A percentile compares a stretch with the other conserved stretches of the same genome.
Evolutionary conservation across 805 yeast genomes (phyloP).

Genomic region (Suhomyces sp.): DNA sequence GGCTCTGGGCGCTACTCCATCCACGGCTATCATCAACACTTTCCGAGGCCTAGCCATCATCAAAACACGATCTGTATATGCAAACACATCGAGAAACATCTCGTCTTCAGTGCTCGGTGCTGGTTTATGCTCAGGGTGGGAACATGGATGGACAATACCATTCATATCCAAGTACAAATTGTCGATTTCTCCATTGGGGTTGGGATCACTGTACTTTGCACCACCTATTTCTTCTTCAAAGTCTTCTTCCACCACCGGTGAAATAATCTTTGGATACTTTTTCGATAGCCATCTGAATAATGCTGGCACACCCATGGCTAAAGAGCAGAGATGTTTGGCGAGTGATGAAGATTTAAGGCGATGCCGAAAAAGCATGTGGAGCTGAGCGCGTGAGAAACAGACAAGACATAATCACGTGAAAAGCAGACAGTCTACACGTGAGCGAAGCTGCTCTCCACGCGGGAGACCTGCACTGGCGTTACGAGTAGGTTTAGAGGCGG

Average conservation of each 20-base stretch:
- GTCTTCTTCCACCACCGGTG: conserved; percentile 82
- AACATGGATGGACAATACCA: conserved; percentile 98
- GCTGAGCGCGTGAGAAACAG: not conserved
- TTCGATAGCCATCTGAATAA: conserved; percentile 93
- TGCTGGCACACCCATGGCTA: conserved; percentile 91
- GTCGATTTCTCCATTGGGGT: conserved; percentile 95
- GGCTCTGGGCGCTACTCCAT: conserved; percentile 98
- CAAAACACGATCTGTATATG: conserved; percentile 87
- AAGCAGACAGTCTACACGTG: not conserved
- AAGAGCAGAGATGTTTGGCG: not conserved
- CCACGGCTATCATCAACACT: conserved; percentile 91
- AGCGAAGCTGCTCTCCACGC: not conserved
- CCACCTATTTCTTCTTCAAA: conserved; percentile 57
- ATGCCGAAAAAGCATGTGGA: not conserved
- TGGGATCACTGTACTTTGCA: conserved; percentile 65
- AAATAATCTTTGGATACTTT: conserved; percentile 90
- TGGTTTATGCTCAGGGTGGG: conserved; percentile 95
- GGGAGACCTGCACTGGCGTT: not conserved
- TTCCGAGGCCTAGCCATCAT: conserved; percentile 95
- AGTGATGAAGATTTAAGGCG: not conserved
- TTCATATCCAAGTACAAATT: conserved; percentile 95
- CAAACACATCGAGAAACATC: conserved; percentile 91
- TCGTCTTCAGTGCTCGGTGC: conserved; percentile 97
- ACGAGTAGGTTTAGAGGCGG: not conserved
- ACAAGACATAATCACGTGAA: not conserved